Evolutionary conservation across 2,329 filamentous ascomycete genomes (phyloP).

Genomic region (Talaromyces sp.): DNA sequence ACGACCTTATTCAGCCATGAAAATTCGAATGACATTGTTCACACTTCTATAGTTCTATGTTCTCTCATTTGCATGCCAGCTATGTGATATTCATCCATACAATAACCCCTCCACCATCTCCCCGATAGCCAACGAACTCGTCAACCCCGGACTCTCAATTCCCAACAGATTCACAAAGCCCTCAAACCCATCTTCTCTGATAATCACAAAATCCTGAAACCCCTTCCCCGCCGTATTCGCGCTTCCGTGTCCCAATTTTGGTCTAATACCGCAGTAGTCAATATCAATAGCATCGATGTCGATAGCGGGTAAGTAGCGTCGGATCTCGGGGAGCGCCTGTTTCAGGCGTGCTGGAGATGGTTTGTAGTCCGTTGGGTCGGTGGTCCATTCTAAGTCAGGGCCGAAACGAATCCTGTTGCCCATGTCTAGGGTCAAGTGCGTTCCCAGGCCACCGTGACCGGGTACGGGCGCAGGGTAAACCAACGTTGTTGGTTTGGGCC

Average conservation of each 20-base stretch:
- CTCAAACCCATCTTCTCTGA: conserved; percentile 68
- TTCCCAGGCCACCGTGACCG: conserved; percentile 83
- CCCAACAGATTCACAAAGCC: conserved; percentile 89
- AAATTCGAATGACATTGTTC: background rate
- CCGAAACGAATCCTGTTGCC: conserved; percentile 82
- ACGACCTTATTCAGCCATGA: background rate
- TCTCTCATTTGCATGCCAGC: background rate
- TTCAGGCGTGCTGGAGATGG: conserved; percentile 62
- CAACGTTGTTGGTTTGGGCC: conserved; percentile 65
- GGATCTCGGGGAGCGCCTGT: conserved; percentile 70
- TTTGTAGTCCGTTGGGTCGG: conserved; percentile 63
- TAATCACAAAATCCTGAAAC: conserved; percentile 81
- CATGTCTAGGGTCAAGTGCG: conserved; percentile 89
- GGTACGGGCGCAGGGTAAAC: conserved; percentile 84
- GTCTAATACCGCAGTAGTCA: conserved; percentile 89
- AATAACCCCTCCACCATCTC: conserved; percentile 63
- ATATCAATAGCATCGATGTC: conserved; percentile 63
- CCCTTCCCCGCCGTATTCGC: conserved; percentile 55
- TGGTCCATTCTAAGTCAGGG: conserved; percentile 92
- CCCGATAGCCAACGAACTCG: conserved; percentile 78
- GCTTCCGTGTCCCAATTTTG: conserved; percentile 68
- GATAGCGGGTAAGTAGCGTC: conserved; percentile 71
- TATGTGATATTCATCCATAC: conserved; percentile 1
- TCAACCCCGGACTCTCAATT: conserved; percentile 90
- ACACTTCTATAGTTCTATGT: background rate